Evolutionary conservation across 169 alveolate species (phyloP), one percentile per base, ranked within the genome.

Genomic region (Eimeria falciformis): DNA sequence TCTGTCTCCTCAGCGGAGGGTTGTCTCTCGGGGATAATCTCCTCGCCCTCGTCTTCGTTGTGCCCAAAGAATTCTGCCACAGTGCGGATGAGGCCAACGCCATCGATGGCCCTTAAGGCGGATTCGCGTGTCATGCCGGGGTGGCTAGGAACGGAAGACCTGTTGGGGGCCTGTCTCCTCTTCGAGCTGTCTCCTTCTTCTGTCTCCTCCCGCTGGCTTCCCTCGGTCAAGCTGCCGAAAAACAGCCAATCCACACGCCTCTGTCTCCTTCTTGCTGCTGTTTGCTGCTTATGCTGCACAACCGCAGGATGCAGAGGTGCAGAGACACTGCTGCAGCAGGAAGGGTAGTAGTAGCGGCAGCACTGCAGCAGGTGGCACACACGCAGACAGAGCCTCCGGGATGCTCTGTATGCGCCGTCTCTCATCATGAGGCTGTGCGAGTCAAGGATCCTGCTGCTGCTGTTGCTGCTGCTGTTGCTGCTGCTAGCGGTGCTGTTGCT

Each of bases 321-420:
- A 29, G 43, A 6, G 23, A 9, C 23, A 25, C 50, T 27, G 79
- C 79, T 27, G 79, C 79, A 18, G 73, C 73, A 9, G 73, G 37
- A 9, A 18, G 79, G 79, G 47, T 25, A 68, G 79, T 68, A 68
- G 9, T 12, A 11, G 4, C 79, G 33, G 47, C 79, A 68, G 47
- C 79, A 68, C 79, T 68, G 71, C 33, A 58, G 71, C 71, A 58
- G 25, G 25, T 58, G 71, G 71, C 71, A 58, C 18, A 58, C 27
- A 7, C 71, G 71, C 33, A 58, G 71, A n/a, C 71, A 58, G 9
- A 58, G 25, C 11, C 71, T 14, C 33, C 71, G 71, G 9, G 33
- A 58, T 14, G 71, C 71, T 27, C 71, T 7, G 27, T 58, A 58
- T 14, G 33, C 18, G 29, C 18, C 33, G 71, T 58, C 71, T 9